Conservation (phyloP, 148 eudicot genomes). For the Camellia lanceoleosa region DNA sequence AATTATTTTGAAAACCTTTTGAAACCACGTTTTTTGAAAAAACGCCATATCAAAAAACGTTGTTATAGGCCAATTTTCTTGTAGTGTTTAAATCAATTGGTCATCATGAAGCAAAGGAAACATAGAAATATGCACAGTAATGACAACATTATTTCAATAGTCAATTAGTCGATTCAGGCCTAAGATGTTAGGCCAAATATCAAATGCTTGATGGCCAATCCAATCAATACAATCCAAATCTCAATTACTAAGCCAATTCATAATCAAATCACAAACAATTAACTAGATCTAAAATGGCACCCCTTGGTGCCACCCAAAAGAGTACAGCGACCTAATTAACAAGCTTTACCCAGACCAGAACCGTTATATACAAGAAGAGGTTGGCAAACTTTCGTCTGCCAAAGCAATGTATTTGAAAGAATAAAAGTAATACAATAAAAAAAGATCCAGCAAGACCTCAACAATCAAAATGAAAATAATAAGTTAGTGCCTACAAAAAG, state of each 20-base stretch:
- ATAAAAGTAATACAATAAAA: too few species aligned
- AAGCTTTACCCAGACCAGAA: too few species aligned
- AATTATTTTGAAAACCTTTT: slow-evolving; percentile 54
- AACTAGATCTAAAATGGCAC: too few species aligned
- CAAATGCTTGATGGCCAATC: too few species aligned
- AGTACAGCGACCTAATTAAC: too few species aligned
- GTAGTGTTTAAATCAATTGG: neutral
- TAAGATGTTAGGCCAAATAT: too few species aligned
- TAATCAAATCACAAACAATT: too few species aligned
- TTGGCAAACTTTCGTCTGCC: neutral
- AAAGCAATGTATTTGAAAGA: neutral
- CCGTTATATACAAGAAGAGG: neutral
- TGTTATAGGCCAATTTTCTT: neutral
- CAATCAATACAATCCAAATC: too few species aligned
- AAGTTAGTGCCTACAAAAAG: neutral
- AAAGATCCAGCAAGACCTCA: neutral
- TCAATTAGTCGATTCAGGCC: too few species aligned
- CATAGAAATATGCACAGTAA: neutral
- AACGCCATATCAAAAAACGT: neutral
- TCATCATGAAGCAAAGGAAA: neutral
- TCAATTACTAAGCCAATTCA: too few species aligned
- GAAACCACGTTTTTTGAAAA: slow-evolving; percentile 22
- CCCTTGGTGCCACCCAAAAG: too few species aligned
- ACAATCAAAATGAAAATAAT: neutral
- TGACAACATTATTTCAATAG: neutral